Percentiles rank a stretch among this genome's conserved stretches.
Conservation (phyloP, 2,329 filamentous ascomycete genomes). For the Stagonosporopsis tanaceti region DNA sequence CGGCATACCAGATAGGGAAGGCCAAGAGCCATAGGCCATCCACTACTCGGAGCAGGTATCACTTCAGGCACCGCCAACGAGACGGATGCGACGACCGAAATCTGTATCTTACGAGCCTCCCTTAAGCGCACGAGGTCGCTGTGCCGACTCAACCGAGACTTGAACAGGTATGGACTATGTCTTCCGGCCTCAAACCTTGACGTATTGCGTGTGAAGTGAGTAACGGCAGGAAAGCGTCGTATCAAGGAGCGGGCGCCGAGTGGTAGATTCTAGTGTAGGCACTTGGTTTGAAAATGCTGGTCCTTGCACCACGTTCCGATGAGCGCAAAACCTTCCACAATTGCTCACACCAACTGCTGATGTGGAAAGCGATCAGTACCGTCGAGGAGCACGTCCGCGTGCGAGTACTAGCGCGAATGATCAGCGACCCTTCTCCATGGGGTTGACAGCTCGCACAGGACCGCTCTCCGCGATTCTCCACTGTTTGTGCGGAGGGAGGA, state of each 20-base stretch:
- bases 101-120: not conserved
- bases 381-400: not conserved
- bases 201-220: not conserved
- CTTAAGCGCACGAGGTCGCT: not conserved
- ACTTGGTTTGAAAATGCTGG: not conserved
- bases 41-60: not conserved
- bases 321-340: slow-evolving; percentile 1
- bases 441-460: slow-evolving; percentile 19
- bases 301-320: not conserved
- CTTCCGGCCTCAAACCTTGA: not conserved
- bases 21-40: slow-evolving; percentile 3
- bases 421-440: slow-evolving; percentile 14
- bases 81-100: not conserved
- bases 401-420: slow-evolving; percentile 8
- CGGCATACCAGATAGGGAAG: slow-evolving; percentile 7
- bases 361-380: not conserved
- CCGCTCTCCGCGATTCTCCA: slow-evolving; percentile 27
- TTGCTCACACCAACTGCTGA: not conserved
- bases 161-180: not conserved
- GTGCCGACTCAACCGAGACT: slow-evolving; percentile 7
- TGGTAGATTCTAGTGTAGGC: not conserved
- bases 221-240: not conserved
- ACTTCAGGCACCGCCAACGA: not conserved
- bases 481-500: slow-evolving; percentile 24
- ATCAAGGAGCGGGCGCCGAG: not conserved